Evolutionary conservation across 495 filamentous ascomycete species (phyloP).

Genomic region (Darksidea phi): DNA sequence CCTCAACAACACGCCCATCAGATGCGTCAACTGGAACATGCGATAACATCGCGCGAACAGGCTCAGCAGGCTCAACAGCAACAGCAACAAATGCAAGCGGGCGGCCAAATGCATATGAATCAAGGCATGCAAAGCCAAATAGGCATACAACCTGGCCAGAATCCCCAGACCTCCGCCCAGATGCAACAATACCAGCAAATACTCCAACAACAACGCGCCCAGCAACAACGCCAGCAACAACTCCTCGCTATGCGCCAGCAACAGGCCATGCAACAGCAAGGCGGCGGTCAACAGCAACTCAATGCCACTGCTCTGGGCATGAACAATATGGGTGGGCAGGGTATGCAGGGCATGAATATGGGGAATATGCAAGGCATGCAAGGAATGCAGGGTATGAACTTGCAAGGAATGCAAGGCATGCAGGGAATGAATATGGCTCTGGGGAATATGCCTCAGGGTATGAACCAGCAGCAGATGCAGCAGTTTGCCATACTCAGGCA

Average conservation of each 20-base stretch:
- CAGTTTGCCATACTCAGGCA: conserved; percentile 14
- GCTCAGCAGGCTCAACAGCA: neutral
- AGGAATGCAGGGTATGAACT: neutral
- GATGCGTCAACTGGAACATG: neutral
- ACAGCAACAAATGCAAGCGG: neutral
- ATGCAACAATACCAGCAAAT: conserved; percentile 25
- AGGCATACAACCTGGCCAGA: too few relatives aligned
- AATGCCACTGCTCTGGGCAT: conserved; percentile 12
- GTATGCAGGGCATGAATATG: conserved; percentile 22
- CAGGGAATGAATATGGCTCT: neutral
- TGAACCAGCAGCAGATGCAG: conserved; percentile 25
- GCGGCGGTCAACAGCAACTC: neutral
- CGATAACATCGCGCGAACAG: neutral
- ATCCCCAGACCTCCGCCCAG: conserved; percentile 16
- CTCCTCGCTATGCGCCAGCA: conserved; percentile 14
- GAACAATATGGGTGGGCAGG: conserved; percentile 2
- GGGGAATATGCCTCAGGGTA: neutral
- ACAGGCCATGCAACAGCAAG: conserved; percentile 14
- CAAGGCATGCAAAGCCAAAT: neutral
- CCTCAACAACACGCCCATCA: neutral
- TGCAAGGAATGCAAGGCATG: neutral
- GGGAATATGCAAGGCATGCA: conserved; percentile 10
- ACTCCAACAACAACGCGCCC: conserved; percentile 12
- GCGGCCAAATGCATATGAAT: neutral
- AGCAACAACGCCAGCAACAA: conserved; percentile 28